Base-by-base conservation (phyloP, 2,329 filamentous ascomycete genomes). In the Colletotrichum somersetense region DNA sequence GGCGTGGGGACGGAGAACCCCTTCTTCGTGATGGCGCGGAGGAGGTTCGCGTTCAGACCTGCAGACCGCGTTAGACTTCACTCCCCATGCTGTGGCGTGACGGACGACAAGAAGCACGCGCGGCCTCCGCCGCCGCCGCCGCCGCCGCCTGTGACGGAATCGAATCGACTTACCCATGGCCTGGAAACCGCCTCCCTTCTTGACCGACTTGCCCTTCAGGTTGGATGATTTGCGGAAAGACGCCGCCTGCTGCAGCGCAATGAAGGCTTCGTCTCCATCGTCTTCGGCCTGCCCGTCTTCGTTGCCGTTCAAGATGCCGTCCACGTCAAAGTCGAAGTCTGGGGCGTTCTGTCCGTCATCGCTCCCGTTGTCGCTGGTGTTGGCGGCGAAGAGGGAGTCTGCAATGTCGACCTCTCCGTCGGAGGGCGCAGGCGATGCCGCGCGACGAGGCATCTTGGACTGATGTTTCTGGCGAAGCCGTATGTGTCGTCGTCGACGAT, bases 111-210 rank as follows among this genome's bases (percentile, higher is more conserved):
- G 33, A 12, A 56, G 44, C 18, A 44, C 7, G 20, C 44, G 44
- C n/a, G n/a, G n/a, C n/a, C n/a, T n/a, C n/a, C n/a, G n/a, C n/a
- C n/a, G n/a, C n/a, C n/a, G n/a, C n/a, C n/a, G n/a, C n/a, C n/a
- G n/a, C 20, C 26, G 46, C 48, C 44, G 26, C 26, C 26, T 30
- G 26, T 30, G 3, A 30, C 30, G 30, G 46, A 35, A 14, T 35
- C 40, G 12, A 38, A 38, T 38, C 30, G 23, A 74, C 83, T 71
- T 82, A 91, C 89, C 93, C 95, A 99, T 98, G 58, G 93, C 92
- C 81, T 99, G 96, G 80, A 99, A 99, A 64, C 96, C 96, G 77
- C 96, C 96, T 48, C 95, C 93, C 82, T 98, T 99, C 85, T 98
- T 98, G 42, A 94, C 93, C 3, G 91, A 92, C 74, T 93, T 93